These are phyloP conservation scores for Daldinia childiae DNA, from an alignment of 495 filamentous ascomycete species.

Conservation along the genomic window DNA sequence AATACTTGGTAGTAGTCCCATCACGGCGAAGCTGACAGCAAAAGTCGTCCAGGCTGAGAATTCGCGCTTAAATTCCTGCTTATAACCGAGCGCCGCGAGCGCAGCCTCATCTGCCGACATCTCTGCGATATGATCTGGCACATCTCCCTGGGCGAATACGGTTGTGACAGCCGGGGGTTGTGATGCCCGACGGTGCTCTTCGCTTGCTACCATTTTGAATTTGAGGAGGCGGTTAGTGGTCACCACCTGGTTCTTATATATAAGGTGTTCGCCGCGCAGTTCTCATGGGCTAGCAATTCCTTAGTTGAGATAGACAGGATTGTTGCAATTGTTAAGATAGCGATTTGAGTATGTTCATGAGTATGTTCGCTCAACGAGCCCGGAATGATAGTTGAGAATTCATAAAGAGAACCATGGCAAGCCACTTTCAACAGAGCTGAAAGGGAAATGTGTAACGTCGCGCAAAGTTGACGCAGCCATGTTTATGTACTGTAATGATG, in stretches of 20 bases:
- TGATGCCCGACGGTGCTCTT: constrained; percentile 15
- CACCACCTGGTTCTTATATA: background rate
- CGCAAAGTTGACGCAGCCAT: constrained; percentile 28
- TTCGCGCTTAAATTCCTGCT: constrained; percentile 83
- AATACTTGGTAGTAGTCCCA: constrained; percentile 78
- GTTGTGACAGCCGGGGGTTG: constrained; percentile 71
- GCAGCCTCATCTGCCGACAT: constrained; percentile 71
- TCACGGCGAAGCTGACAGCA: constrained; percentile 79
- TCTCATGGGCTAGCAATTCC: background rate
- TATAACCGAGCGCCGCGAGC: constrained; percentile 76
- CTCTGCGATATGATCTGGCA: constrained; percentile 57
- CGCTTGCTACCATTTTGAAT: constrained; percentile 23
- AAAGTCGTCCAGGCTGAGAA: constrained; percentile 87
- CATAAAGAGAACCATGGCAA: background rate
- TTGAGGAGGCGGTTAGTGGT: background rate
- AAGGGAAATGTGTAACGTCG: constrained; percentile 17
- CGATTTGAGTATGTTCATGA: constrained; percentile 2
- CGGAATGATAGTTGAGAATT: constrained; percentile 11
- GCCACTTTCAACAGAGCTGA: constrained; percentile 2
- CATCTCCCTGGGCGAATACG: constrained; percentile 70
- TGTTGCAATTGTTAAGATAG: constrained; percentile 1
- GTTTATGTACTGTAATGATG: constrained; percentile 21
- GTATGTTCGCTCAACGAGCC: constrained; percentile 3
- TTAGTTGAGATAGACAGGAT: background rate
- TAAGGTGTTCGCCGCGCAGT: background rate